Conservation (phyloP, 371 early-diverging fungal genomes). For the Apophysomyces sp. region DNA sequence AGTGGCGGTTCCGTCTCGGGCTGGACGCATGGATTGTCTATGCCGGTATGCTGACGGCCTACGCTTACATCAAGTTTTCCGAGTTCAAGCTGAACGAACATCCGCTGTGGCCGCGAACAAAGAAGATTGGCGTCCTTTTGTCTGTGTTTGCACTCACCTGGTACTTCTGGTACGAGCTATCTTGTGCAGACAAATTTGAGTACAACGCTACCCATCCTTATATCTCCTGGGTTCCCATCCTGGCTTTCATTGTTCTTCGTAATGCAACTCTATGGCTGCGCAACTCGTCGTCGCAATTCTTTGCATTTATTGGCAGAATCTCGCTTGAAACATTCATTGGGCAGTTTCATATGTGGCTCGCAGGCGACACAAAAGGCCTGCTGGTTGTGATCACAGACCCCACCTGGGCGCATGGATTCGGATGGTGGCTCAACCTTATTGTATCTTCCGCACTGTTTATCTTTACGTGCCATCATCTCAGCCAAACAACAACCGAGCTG, state of each 20-base stretch:
- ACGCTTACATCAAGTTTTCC: slow-evolving; percentile 41
- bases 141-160: slow-evolving; percentile 39
- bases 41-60: slow-evolving; percentile 57
- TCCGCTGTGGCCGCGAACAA: slow-evolving; percentile 37
- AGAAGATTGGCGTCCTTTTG: slow-evolving; percentile 17
- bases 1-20: slow-evolving; percentile 67
- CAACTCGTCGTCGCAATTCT: slow-evolving; percentile 52
- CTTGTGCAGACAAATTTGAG: slow-evolving; percentile 38
- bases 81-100: slow-evolving; percentile 37
- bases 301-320: slow-evolving; percentile 60
- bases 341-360: slow-evolving; percentile 81
- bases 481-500: slow-evolving; percentile 50
- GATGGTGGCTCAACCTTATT: slow-evolving; percentile 60
- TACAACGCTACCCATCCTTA: slow-evolving; percentile 66
- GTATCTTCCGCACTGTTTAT: slow-evolving; percentile 56
- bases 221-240: slow-evolving; percentile 60
- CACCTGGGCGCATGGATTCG: slow-evolving; percentile 25
- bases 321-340: slow-evolving; percentile 78
- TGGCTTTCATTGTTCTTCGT: slow-evolving; percentile 64
- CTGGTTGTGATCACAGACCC: slow-evolving; percentile 42
- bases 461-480: slow-evolving; percentile 52
- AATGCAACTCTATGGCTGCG: slow-evolving; percentile 57
- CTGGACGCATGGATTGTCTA: slow-evolving; percentile 66
- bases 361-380: slow-evolving; percentile 71
- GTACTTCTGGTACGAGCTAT: slow-evolving; percentile 50